Evolutionary conservation across 805 yeast genomes (phyloP).

Genomic region (Kuraishia floccosa): DNA sequence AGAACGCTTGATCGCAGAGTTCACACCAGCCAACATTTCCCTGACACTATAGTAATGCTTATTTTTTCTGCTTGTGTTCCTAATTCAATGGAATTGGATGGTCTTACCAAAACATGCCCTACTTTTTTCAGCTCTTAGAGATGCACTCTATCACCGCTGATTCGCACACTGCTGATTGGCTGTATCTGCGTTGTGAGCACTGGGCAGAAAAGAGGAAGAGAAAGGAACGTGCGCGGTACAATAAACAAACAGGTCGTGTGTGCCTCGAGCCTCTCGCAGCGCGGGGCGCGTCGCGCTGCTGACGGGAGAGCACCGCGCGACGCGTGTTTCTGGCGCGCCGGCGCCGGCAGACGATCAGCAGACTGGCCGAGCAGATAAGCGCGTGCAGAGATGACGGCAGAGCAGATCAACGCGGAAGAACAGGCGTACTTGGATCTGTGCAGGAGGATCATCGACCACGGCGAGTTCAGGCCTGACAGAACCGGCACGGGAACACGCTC

Average conservation of each 20-base stretch:
- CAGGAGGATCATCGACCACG: slow-evolving; percentile 61
- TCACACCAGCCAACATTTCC: slow-evolving; percentile 22
- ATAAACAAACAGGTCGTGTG: no score
- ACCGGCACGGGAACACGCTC: slow-evolving; percentile 96
- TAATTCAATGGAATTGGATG: background rate
- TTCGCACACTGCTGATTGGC: slow-evolving; percentile 4
- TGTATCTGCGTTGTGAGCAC: no score
- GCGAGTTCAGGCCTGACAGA: slow-evolving; percentile 89
- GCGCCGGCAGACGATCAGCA: no score
- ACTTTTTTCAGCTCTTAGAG: background rate
- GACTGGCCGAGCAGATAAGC: no score
- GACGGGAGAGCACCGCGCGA: no score
- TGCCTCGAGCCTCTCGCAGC: no score
- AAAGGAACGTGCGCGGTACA: no score
- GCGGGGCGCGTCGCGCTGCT: no score
- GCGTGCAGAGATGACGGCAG: no score
- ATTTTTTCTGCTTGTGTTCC: background rate
- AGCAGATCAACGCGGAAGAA: slow-evolving; percentile 48
- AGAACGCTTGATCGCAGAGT: slow-evolving; percentile 22
- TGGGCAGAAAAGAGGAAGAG: no score
- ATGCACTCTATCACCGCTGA: slow-evolving; percentile 2
- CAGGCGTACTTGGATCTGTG: slow-evolving; percentile 83
- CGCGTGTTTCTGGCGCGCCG: no score
- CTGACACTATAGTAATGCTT: no score
- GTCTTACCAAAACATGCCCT: background rate